Base-by-base conservation (phyloP, 164 flowering plant genomes). In the Protea cynaroides region DNA sequence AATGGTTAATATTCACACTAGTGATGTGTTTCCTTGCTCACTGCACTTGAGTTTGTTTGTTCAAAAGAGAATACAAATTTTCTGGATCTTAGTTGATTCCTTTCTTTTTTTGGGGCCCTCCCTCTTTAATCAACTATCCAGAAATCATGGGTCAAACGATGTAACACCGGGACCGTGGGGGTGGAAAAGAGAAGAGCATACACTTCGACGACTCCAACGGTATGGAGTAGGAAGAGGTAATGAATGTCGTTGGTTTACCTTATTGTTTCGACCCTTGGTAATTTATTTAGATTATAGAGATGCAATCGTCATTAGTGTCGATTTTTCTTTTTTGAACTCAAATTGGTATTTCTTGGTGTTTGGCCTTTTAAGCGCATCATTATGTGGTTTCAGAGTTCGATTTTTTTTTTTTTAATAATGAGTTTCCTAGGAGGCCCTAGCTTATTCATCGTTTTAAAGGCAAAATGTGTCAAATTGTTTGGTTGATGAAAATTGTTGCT, bases 201-300 rank as follows among this genome's bases (percentile, higher is more conserved):
- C 49, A 54, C 63, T 54, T 40, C 51, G 3, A 38, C 69, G 9
- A 44, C 23, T 65, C 44, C 24, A 49, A 63, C 36, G 8, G 19
- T 29, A 29, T 4, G 56, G 6, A 65, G 47, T n/a, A n/a, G n/a
- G 63, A 76, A 64, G 38, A 73, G 83, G 81, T 77, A 60, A 22
- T 25, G 13, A 17, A 13, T 24, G 25, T 7, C 5, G 12, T 25
- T 57, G 13, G n/a, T 4, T 17, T 47, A 34, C 11, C 43, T 29
- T 12, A 7, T 29, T 21, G 12, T 34, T 2, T 29, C 54, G 60
- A 11, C 24, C 7, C 11, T 56, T 19, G 1, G n/a, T 56, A 4
- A 7, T 8, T 24, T 24, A 17, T 23, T 14, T 34, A 2, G 8
- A 15, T 13, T 57, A 12, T 44, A 25, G 24, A 36, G 10, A 37